Percentiles rank a stretch among this genome's conserved stretches.
These are phyloP conservation scores for Mycena galericulata DNA, from an alignment of 768 basidiomycete genomes.

Conservation along the genomic window DNA sequence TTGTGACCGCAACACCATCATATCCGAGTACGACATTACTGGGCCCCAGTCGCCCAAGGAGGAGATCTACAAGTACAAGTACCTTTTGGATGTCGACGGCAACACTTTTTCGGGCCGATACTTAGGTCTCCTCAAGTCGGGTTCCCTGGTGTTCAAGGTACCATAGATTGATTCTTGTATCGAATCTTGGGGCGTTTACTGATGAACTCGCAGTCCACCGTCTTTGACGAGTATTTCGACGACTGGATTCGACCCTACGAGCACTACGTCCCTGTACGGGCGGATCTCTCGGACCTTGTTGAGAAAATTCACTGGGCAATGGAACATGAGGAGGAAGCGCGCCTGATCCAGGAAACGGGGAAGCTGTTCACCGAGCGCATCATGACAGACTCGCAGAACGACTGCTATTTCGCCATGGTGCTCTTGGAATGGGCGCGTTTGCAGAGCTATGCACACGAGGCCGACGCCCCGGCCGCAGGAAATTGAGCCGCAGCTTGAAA, in stretches of 20 bases:
- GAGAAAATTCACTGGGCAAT: slow-evolving; percentile 36
- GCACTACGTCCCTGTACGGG: slow-evolving; percentile 31
- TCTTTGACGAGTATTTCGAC: slow-evolving; percentile 33
- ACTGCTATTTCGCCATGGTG: slow-evolving; percentile 34
- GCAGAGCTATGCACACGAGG: slow-evolving; percentile 17
- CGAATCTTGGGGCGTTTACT: not conserved
- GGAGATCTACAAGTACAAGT: slow-evolving; percentile 35
- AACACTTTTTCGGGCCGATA: slow-evolving; percentile 36
- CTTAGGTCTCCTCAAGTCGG: slow-evolving; percentile 29
- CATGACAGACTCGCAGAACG: slow-evolving; percentile 35
- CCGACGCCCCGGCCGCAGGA: not conserved
- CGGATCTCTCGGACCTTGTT: slow-evolving; percentile 34
- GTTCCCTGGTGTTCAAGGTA: slow-evolving; percentile 37
- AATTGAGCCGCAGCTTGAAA: not conserved
- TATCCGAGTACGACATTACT: slow-evolving; percentile 32
- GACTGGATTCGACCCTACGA: slow-evolving; percentile 33
- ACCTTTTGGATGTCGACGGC: slow-evolving; percentile 35
- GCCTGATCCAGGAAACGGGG: slow-evolving; percentile 33
- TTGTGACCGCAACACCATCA: slow-evolving; percentile 33
- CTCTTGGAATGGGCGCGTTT: slow-evolving; percentile 33
- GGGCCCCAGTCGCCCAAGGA: slow-evolving; percentile 32
- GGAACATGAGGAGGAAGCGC: slow-evolving; percentile 31
- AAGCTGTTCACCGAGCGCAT: slow-evolving; percentile 30
- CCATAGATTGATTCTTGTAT: not conserved
- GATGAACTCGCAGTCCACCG: slow-evolving; percentile 26